Percentiles rank a stretch among this genome's conserved stretches.
phyloP scores from a whole-genome alignment of 2,329 filamentous ascomycete genomes.

The Fusarium palustre region DNA sequence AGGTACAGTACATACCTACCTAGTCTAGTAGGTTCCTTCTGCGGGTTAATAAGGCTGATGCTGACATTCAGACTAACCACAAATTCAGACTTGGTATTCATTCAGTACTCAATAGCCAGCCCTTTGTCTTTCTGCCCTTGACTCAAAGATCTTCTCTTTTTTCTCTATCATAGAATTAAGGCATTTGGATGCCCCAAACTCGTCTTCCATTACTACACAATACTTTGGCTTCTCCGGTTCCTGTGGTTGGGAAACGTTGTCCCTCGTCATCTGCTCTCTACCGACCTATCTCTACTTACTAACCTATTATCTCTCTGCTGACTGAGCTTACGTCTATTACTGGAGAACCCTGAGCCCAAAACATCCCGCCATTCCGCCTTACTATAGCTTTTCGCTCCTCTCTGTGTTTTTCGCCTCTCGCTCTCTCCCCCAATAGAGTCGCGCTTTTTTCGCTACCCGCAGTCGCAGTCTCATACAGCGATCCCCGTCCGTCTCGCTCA shows the following conservation, averaged over 20 bases:
- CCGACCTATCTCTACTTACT: neutral
- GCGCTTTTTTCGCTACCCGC: constrained; percentile 11
- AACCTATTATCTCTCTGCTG: constrained; percentile 9
- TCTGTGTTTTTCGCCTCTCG: constrained; percentile 9
- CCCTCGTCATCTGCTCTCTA: constrained; percentile 22
- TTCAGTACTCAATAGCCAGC: neutral
- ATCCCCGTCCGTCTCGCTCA: neutral
- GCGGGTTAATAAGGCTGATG: constrained; percentile 41
- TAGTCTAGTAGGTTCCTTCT: neutral
- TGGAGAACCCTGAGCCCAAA: constrained; percentile 5
- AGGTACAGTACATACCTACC: neutral
- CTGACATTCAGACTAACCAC: constrained; percentile 33
- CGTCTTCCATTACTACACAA: constrained; percentile 6
- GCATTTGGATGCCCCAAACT: constrained; percentile 28
- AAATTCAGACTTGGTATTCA: constrained; percentile 15
- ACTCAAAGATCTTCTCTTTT: constrained; percentile 17
- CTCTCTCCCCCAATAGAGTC: constrained; percentile 5
- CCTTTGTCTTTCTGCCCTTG: constrained; percentile 17
- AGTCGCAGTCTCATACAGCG: constrained; percentile 1
- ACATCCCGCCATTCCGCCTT: constrained; percentile 1
- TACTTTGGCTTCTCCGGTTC: neutral
- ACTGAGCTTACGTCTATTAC: constrained; percentile 22
- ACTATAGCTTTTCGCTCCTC: constrained; percentile 13
- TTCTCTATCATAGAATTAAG: constrained; percentile 22
- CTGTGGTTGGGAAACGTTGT: constrained; percentile 15